phyloP scores from a whole-genome alignment of 2,329 filamentous ascomycete species.

The Ascochyta viciae-villosae region DNA sequence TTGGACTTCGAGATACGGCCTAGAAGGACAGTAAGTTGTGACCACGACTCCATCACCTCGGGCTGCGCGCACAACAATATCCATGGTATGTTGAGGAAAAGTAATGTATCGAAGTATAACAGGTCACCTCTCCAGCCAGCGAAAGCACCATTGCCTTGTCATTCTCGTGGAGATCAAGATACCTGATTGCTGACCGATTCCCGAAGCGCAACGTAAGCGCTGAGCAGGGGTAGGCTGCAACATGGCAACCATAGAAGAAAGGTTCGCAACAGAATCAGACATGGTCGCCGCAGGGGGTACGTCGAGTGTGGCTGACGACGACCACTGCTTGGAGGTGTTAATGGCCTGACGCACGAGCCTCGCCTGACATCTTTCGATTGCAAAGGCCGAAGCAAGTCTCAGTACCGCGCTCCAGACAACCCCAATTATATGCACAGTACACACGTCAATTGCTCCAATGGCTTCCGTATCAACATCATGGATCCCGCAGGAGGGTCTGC shows the following conservation, averaged over 20 bases:
- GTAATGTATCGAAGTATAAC: no score
- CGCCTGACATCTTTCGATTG: background rate
- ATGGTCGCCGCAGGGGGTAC: no score
- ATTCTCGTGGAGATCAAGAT: no score
- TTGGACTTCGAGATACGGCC: background rate
- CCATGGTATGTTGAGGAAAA: background rate
- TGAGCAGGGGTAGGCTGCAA: background rate
- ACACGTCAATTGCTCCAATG: conserved; percentile 8
- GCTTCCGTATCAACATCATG: conserved; percentile 7
- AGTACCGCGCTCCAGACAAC: no score
- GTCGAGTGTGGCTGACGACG: no score
- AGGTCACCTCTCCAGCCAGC: no score
- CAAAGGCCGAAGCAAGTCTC: no score
- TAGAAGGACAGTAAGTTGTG: background rate
- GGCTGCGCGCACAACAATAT: background rate
- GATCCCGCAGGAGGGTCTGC: conserved; percentile 58
- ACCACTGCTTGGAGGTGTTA: background rate
- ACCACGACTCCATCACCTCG: background rate
- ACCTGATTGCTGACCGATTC: background rate
- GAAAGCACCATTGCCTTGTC: no score
- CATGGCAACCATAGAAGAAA: no score
- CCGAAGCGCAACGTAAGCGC: background rate
- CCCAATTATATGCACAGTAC: background rate
- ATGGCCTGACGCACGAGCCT: background rate
- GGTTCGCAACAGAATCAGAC: background rate